Percentiles rank a stretch among this genome's conserved stretches.
phyloP scores from a whole-genome alignment of 495 filamentous ascomycete genomes.

The Tuber microsphaerosporum region DNA sequence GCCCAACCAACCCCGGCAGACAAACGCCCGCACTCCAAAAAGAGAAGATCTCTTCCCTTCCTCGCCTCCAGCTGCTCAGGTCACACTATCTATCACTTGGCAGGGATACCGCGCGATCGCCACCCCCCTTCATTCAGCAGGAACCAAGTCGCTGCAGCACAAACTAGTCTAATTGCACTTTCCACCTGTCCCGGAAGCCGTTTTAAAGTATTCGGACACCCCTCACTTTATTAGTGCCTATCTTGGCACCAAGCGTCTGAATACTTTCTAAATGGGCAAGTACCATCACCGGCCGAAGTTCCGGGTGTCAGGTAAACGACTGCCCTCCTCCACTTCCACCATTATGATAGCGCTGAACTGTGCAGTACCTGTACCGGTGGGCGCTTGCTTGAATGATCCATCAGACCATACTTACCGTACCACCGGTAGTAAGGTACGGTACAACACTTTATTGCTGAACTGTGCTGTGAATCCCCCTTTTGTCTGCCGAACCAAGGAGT shows the following conservation, averaged over 20 bases:
- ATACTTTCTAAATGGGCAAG: no score
- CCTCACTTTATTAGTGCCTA: no score
- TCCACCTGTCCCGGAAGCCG: no score
- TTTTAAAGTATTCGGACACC: no score
- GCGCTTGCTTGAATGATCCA: neutral
- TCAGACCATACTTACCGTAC: neutral
- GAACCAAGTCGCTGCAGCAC: neutral
- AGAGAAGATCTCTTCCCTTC: neutral
- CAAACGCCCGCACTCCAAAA: neutral
- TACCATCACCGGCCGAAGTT: neutral
- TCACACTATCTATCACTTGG: neutral
- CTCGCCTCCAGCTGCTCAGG: neutral
- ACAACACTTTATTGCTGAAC: no score
- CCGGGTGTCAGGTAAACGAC: neutral
- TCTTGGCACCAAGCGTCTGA: no score
- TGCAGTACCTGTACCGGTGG: neutral
- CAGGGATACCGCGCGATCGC: neutral
- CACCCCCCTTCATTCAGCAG: neutral
- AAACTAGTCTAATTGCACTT: neutral
- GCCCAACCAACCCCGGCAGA: neutral
- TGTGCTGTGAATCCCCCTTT: no score
- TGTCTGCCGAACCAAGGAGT: no score
- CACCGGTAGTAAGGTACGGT: no score
- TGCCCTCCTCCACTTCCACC: neutral
- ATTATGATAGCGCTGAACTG: neutral